A percentile compares a stretch with the other conserved stretches of the same genome.
phyloP scores from a whole-genome alignment of 441 rosid genomes.

The Caryocar brasiliense region DNA sequence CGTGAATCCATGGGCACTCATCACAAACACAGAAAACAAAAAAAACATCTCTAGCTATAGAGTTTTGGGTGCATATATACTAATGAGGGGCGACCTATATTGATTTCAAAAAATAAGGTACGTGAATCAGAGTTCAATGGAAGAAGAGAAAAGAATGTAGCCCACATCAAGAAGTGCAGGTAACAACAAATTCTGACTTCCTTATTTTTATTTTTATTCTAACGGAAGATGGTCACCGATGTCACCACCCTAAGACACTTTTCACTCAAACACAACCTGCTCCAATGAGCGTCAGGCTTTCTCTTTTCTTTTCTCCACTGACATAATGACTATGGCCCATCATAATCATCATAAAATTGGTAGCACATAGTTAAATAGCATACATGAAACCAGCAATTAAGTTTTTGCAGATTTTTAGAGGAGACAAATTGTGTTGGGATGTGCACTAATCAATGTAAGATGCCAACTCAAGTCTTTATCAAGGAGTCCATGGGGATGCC shows the following conservation, averaged over 20 bases:
- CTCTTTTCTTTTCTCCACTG: slow-evolving; percentile 15
- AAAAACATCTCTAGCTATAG: not conserved
- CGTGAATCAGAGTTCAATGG: slow-evolving; percentile 74
- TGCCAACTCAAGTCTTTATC: slow-evolving; percentile 69
- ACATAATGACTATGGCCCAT: slow-evolving; percentile 18
- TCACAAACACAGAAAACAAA: not conserved
- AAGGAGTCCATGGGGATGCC: slow-evolving; percentile 77
- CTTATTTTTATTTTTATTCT: not conserved
- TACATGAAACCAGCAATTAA: too few relatives aligned
- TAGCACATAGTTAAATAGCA: too few relatives aligned
- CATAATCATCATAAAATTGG: slow-evolving; percentile 12
- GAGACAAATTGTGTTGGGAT: slow-evolving; percentile 76
- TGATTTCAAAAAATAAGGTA: slow-evolving; percentile 36
- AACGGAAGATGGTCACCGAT: slow-evolving; percentile 19
- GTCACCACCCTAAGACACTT: slow-evolving; percentile 29
- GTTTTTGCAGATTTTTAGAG: slow-evolving; percentile 71
- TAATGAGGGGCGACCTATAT: slow-evolving; percentile 2
- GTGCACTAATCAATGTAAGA: slow-evolving; percentile 85
- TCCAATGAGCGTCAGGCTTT: slow-evolving; percentile 35
- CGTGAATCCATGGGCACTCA: too few relatives aligned
- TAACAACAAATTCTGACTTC: slow-evolving; percentile 18
- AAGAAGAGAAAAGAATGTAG: slow-evolving; percentile 66
- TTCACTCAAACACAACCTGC: slow-evolving; percentile 19
- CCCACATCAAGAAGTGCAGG: slow-evolving; percentile 87
- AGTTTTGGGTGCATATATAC: not conserved